phyloP scores from a whole-genome alignment of 2,329 filamentous ascomycete genomes.

The Colletotrichum sp. region DNA sequence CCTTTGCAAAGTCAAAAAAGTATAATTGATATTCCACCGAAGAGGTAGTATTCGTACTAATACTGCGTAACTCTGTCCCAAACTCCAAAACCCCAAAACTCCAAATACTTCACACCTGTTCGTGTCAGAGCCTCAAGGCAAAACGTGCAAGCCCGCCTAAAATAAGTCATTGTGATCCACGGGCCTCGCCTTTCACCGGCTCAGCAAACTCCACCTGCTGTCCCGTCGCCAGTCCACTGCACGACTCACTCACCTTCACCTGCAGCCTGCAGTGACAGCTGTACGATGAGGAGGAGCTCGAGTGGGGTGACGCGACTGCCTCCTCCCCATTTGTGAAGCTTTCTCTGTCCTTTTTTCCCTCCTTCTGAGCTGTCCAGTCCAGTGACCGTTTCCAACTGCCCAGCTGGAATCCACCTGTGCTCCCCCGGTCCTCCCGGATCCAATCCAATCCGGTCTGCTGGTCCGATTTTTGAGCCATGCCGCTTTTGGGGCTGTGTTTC shows the following conservation, averaged over 20 bases:
- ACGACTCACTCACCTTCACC: background rate
- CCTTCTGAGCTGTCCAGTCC: background rate
- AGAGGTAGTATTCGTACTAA: background rate
- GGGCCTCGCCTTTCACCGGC: background rate
- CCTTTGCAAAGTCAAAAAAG: background rate
- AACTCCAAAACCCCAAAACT: background rate
- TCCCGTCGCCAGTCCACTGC: background rate
- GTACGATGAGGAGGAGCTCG: constrained; percentile 4
- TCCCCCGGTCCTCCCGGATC: background rate
- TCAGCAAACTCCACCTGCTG: background rate
- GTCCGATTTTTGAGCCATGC: constrained; percentile 1
- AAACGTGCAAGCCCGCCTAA: background rate
- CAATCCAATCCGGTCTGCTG: constrained; percentile 7
- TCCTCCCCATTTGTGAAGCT: background rate
- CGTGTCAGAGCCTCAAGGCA: constrained; percentile 11
- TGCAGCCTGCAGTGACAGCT: background rate
- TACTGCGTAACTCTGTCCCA: background rate
- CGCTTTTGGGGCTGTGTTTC: constrained; percentile 8
- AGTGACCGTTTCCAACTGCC: background rate
- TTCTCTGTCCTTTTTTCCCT: background rate
- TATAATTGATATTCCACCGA: background rate
- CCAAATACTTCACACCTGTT: background rate
- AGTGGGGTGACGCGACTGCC: background rate
- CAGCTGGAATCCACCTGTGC: background rate
- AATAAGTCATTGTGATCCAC: constrained; percentile 9